Evolutionary conservation across 2,329 filamentous ascomycete genomes (phyloP).

Genomic region (Claviceps africana): DNA sequence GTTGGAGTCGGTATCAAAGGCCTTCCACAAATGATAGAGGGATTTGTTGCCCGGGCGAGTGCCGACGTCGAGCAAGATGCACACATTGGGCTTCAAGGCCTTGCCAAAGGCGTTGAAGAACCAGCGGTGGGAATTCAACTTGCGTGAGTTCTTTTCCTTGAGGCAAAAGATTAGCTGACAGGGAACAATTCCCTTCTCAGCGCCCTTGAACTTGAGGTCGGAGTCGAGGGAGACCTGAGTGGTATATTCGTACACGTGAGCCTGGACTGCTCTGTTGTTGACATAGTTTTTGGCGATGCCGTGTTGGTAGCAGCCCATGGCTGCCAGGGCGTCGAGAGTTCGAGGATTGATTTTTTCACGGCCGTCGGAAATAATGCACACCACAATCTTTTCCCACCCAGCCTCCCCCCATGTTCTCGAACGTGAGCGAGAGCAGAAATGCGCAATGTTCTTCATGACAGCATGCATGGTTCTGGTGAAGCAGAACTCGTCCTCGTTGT

Average conservation of each 20-base stretch:
- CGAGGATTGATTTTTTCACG: constrained; percentile 80
- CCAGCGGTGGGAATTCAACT: constrained; percentile 96
- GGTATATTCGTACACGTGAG: constrained; percentile 97
- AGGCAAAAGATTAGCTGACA: constrained; percentile 98
- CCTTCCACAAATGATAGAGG: constrained; percentile 97
- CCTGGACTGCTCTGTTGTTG: constrained; percentile 88
- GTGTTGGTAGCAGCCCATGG: constrained; percentile 95
- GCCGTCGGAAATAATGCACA: constrained; percentile 91
- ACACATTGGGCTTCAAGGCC: constrained; percentile 87
- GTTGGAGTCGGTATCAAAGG: constrained; percentile 94
- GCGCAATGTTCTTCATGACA: constrained; percentile 94
- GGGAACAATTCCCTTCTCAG: constrained; percentile 95
- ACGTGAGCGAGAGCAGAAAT: constrained; percentile 86
- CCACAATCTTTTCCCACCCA: constrained; percentile 98
- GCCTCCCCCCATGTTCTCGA: constrained; percentile 93
- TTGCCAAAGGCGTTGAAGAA: constrained; percentile 97
- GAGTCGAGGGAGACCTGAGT: constrained; percentile 93
- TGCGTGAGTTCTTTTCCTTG: constrained; percentile 95
- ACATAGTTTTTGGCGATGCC: constrained; percentile 98
- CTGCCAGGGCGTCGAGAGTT: constrained; percentile 84
- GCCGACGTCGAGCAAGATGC: constrained; percentile 90
- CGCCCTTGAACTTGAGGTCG: constrained; percentile 96
- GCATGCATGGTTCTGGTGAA: constrained; percentile 98
- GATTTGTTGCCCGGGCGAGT: constrained; percentile 80
- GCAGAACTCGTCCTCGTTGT: constrained; percentile 93